Evolutionary conservation across 352 stramenopile genomes (phyloP).

Genomic region (Phytophthora colocasiae): DNA sequence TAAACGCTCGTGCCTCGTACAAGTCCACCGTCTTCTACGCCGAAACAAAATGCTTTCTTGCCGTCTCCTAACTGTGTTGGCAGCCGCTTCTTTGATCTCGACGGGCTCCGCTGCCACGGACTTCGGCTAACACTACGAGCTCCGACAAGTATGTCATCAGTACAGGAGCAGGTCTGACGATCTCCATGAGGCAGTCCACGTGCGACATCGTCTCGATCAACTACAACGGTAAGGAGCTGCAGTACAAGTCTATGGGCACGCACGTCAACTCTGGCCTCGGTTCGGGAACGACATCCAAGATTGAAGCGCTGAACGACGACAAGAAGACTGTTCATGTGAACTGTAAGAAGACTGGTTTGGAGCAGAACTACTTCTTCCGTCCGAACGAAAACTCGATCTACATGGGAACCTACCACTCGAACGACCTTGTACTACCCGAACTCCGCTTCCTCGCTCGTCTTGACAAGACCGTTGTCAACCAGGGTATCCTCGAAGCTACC

Average conservation of each 20-base stretch:
- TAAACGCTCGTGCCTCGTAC: conserved; percentile 2
- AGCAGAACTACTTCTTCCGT: conserved; percentile 41
- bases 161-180: conserved; percentile 34
- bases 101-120: conserved; percentile 22
- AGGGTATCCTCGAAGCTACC: conserved; percentile 43
- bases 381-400: conserved; percentile 61
- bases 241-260: conserved; percentile 52
- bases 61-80: conserved; percentile 18
- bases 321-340: conserved; percentile 55
- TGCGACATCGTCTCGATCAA: conserved; percentile 52
- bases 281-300: conserved; percentile 30
- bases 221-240: conserved; percentile 48
- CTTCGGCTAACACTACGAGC: conserved; percentile 44
- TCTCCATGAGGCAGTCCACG: conserved; percentile 47
- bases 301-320: conserved; percentile 40
- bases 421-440: conserved; percentile 40
- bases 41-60: conserved; percentile 21
- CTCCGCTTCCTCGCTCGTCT: conserved; percentile 58
- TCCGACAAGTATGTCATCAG: conserved; percentile 47
- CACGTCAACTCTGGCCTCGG: conserved; percentile 56
- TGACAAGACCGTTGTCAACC: conserved; percentile 42
- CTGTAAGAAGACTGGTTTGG: conserved; percentile 46
- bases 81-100: conserved; percentile 16
- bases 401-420: conserved; percentile 61
- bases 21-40: conserved; percentile 6